Conservation (phyloP, 2,329 filamentous ascomycete species). For the Verticillium tricorpus region DNA sequence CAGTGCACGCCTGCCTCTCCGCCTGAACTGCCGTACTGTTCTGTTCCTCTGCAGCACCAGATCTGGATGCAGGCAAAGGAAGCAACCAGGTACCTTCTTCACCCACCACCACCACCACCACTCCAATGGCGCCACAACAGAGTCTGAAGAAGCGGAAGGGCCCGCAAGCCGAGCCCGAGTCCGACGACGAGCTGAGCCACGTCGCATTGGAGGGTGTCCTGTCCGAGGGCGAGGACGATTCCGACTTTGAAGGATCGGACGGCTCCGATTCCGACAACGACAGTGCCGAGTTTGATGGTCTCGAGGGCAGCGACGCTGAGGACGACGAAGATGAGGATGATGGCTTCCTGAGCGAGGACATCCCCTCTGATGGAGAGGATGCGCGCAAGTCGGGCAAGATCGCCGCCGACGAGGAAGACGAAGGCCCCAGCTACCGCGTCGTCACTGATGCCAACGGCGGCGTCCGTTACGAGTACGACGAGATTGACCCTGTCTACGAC, state of each 20-base stretch:
- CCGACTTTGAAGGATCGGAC: constrained; percentile 40
- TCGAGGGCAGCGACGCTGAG: constrained; percentile 34
- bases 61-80: neutral
- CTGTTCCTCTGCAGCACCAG: neutral
- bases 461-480: constrained; percentile 84
- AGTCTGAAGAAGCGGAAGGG: constrained; percentile 61
- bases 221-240: constrained; percentile 53
- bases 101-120: constrained; percentile 5
- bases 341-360: constrained; percentile 35
- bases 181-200: constrained; percentile 57
- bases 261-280: constrained; percentile 25
- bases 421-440: constrained; percentile 46
- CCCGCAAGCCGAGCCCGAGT: constrained; percentile 49
- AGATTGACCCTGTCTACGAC: constrained; percentile 92
- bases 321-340: constrained; percentile 33
- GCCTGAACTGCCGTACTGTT: neutral
- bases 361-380: constrained; percentile 33
- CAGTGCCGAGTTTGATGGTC: constrained; percentile 19
- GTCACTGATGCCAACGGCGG: constrained; percentile 86
- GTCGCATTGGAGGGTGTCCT: constrained; percentile 52
- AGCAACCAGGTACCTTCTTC: neutral
- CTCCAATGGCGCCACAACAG: constrained; percentile 34
- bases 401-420: constrained; percentile 29
- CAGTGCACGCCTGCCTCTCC: neutral
- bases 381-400: constrained; percentile 20